Conservation (phyloP, 1,284 basidiomycete species). For the Cystobasidium pallidum region DNA sequence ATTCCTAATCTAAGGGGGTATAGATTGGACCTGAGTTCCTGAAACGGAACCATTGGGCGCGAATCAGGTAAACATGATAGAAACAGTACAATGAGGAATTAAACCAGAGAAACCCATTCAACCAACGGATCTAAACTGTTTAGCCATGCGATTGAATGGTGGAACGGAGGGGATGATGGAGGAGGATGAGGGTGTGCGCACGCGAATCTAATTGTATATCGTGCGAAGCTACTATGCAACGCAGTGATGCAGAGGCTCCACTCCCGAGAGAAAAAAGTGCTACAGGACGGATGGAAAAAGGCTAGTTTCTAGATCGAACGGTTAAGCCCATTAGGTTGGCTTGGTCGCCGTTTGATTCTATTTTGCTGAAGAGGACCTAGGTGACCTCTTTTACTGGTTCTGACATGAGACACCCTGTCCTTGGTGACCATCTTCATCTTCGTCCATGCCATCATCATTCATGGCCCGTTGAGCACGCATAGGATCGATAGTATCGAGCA, state of each 20-base stretch:
- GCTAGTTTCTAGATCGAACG: not conserved
- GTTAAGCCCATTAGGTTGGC: no score
- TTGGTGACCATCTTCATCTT: constrained; percentile 38
- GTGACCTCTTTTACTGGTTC: constrained; percentile 35
- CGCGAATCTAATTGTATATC: no score
- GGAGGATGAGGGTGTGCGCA: no score
- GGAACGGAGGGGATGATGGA: no score
- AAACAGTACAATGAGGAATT: constrained; percentile 13
- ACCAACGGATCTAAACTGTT: no score
- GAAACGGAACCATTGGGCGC: constrained; percentile 2
- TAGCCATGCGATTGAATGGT: no score
- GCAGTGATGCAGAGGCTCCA: no score
- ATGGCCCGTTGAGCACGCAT: constrained; percentile 62
- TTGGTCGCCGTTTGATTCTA: no score
- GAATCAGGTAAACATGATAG: constrained; percentile 8
- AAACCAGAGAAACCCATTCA: no score
- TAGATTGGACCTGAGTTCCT: no score
- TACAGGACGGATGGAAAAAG: not conserved
- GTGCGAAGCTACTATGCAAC: no score
- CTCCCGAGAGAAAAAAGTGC: constrained; percentile 14
- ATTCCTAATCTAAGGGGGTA: constrained; percentile 15
- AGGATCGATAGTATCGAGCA: constrained; percentile 76
- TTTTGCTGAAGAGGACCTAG: not conserved
- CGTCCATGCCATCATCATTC: constrained; percentile 78
- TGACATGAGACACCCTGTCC: constrained; percentile 43